These are phyloP conservation scores for Cladosporium sp. DNA, from an alignment of 2,329 filamentous ascomycete genomes.

Conservation along the genomic window DNA sequence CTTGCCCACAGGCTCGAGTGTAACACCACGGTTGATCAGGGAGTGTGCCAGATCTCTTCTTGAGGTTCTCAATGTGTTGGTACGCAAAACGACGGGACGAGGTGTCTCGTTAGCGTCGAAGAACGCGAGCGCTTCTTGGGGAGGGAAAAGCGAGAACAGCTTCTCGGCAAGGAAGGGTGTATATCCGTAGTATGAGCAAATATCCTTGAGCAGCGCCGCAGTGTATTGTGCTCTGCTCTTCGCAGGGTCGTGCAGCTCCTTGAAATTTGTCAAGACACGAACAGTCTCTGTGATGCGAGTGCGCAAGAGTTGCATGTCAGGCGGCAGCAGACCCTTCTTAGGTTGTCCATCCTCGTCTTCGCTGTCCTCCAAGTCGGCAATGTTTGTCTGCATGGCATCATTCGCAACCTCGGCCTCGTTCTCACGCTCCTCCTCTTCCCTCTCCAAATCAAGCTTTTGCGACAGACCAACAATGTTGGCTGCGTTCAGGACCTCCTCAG, in stretches of 20 bases:
- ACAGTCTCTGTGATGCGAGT: constrained; percentile 90
- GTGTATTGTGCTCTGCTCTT: constrained; percentile 86
- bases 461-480: constrained; percentile 95
- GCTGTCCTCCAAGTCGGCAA: constrained; percentile 61
- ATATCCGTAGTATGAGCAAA: constrained; percentile 96
- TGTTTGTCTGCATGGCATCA: constrained; percentile 86
- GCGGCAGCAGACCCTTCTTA: constrained; percentile 62
- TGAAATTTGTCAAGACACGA: constrained; percentile 83
- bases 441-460: constrained; percentile 72
- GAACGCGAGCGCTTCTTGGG: constrained; percentile 92
- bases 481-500: constrained; percentile 84
- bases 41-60: constrained; percentile 80
- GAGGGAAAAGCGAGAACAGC: constrained; percentile 86
- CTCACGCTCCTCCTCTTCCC: constrained; percentile 73
- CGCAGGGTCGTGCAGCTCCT: constrained; percentile 72
- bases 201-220: constrained; percentile 78
- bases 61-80: constrained; percentile 83
- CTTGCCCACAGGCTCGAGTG: constrained; percentile 92
- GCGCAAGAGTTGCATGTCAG: constrained; percentile 83
- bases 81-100: constrained; percentile 90
- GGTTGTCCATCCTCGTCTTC: constrained; percentile 56
- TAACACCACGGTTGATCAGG: constrained; percentile 92
- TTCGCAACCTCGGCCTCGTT: constrained; percentile 83
- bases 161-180: constrained; percentile 93
- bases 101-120: constrained; percentile 98